A percentile compares a stretch with the other conserved stretches of the same genome.
phyloP scores from a whole-genome alignment of 148 eudicot genomes.

The Camellia sinensis region DNA sequence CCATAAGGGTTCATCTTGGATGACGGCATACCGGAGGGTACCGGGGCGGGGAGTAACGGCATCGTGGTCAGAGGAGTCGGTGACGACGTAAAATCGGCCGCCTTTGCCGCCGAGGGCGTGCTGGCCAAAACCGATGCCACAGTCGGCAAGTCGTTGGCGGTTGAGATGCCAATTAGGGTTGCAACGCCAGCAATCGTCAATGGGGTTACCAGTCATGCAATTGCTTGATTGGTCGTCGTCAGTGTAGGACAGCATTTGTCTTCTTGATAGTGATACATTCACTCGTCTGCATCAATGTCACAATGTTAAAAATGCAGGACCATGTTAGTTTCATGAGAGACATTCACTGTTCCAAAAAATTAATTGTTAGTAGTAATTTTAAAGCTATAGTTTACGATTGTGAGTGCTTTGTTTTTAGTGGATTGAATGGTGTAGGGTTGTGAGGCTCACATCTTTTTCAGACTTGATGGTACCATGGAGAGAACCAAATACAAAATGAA shows the following conservation, averaged over 20 bases:
- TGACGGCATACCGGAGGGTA: conserved; percentile 31
- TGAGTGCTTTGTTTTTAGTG: no score
- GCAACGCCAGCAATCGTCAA: conserved; percentile 88
- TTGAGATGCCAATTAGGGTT: conserved; percentile 64
- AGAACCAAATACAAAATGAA: no score
- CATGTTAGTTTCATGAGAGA: no score
- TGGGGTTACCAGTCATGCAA: conserved; percentile 69
- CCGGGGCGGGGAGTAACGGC: conserved; percentile 29
- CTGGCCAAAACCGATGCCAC: conserved; percentile 76
- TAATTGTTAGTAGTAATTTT: no score
- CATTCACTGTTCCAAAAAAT: background rate
- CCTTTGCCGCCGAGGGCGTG: conserved; percentile 80
- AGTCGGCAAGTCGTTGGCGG: conserved; percentile 75
- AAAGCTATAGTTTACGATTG: no score
- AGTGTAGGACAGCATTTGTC: conserved; percentile 34
- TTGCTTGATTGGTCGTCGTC: conserved; percentile 23
- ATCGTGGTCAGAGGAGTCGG: conserved; percentile 68
- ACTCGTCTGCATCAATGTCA: conserved; percentile 43
- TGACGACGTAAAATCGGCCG: conserved; percentile 67
- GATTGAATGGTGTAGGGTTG: no score
- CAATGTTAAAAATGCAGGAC: background rate
- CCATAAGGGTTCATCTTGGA: conserved; percentile 34
- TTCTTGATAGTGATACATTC: conserved; percentile 57
- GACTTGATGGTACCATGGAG: no score
- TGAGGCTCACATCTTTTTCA: no score